A percentile compares a stretch with the other conserved stretches of the same genome.
Conservation (phyloP, 1,139 yeast species). For the Yamadazyma triangularis region DNA sequence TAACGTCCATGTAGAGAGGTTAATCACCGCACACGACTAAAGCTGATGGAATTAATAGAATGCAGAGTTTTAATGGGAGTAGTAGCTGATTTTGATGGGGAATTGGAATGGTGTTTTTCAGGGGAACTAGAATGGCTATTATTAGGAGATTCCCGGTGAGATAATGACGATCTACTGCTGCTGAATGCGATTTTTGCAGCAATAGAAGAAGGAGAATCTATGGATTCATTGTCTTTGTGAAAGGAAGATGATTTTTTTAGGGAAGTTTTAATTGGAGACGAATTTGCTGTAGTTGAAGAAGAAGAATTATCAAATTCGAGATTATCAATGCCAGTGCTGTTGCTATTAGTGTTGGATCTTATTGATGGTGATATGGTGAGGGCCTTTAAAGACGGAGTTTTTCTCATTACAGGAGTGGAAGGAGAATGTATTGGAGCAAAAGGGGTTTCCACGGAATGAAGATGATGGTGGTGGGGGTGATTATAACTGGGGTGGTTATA, state of each 20-base stretch:
- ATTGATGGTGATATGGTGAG: slow-evolving; percentile 38
- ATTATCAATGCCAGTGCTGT: slow-evolving; percentile 4
- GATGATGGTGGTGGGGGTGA: neutral
- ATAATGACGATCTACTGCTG: slow-evolving; percentile 16
- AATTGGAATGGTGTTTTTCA: neutral
- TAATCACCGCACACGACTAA: slow-evolving; percentile 27
- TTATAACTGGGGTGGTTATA: too few relatives aligned
- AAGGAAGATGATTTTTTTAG: slow-evolving; percentile 3
- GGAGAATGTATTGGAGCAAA: slow-evolving; percentile 8
- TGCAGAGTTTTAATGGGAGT: slow-evolving; percentile 11
- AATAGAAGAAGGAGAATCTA: slow-evolving; percentile 25
- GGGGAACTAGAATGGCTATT: slow-evolving; percentile 1
- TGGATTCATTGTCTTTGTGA: slow-evolving; percentile 5
- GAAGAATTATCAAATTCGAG: slow-evolving; percentile 6
- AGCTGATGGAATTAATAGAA: slow-evolving; percentile 21
- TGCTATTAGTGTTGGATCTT: slow-evolving; percentile 12
- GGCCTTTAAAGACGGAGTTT: slow-evolving; percentile 35
- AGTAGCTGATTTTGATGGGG: neutral
- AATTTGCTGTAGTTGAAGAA: slow-evolving; percentile 10
- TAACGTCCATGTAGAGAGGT: neutral
- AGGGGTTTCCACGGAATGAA: neutral
- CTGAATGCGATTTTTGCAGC: slow-evolving; percentile 29
- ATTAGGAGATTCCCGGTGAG: slow-evolving; percentile 4
- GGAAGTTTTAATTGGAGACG: slow-evolving; percentile 10
- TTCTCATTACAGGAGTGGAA: slow-evolving; percentile 18